Percentiles rank a stretch among this genome's conserved stretches.
These are phyloP conservation scores for Papiliotrema laurentii DNA, from an alignment of 1,284 basidiomycete species.

Conservation along the genomic window DNA sequence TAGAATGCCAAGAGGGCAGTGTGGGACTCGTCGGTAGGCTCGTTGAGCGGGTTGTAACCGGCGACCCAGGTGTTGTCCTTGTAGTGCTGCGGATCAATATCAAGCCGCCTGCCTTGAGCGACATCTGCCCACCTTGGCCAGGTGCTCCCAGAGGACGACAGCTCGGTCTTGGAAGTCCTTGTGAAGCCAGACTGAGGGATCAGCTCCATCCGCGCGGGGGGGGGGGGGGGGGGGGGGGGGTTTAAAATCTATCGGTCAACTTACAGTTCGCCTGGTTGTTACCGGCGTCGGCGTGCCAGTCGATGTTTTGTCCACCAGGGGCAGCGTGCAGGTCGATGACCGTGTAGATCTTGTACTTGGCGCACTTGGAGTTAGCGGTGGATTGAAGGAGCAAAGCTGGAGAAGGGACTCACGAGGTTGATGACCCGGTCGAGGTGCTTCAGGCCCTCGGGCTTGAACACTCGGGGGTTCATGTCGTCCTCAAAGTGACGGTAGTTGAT, in stretches of 20 bases:
- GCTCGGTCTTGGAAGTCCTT: constrained; percentile 70
- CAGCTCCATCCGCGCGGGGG: background rate
- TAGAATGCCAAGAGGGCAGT: constrained; percentile 58
- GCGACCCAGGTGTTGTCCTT: constrained; percentile 60
- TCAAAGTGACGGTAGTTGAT: constrained; percentile 46
- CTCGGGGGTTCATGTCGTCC: constrained; percentile 41
- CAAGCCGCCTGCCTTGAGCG: background rate
- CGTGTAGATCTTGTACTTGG: constrained; percentile 44
- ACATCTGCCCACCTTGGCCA: constrained; percentile 49
- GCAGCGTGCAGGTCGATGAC: constrained; percentile 47
- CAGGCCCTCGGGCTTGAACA: constrained; percentile 42
- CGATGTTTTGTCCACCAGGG: constrained; percentile 41
- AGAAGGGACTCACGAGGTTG: constrained; percentile 23
- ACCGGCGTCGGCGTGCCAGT: constrained; percentile 44
- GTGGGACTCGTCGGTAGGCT: constrained; percentile 59
- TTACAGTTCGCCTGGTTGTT: constrained; percentile 38
- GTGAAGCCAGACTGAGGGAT: constrained; percentile 60
- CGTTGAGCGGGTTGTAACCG: constrained; percentile 69
- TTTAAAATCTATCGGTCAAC: constrained; percentile 1
- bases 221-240: no score
- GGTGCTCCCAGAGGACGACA: constrained; percentile 63
- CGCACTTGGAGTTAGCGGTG: constrained; percentile 20
- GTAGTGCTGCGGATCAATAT: constrained; percentile 51
- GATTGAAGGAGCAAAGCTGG: background rate
- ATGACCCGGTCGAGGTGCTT: constrained; percentile 44